Conservation (phyloP, 192 early-diverging fungal species). For the Phlyctochytrium arcticum region DNA sequence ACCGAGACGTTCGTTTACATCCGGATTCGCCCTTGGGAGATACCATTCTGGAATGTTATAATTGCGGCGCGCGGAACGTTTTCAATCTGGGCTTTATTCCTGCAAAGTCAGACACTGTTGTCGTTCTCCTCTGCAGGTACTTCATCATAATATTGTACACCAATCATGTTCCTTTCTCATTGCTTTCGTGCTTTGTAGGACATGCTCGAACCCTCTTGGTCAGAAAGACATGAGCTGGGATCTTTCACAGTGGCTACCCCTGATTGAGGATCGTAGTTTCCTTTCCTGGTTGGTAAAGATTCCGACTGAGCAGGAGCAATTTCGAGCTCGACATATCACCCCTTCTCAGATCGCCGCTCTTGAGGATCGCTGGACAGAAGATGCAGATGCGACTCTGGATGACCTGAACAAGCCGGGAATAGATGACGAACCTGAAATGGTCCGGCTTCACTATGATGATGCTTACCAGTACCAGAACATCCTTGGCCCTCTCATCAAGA, state of each 20-base stretch:
- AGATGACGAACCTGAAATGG: conserved; percentile 81
- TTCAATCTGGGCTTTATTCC: conserved; percentile 98
- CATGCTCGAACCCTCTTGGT: conserved; percentile 85
- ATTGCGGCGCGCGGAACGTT: conserved; percentile 91
- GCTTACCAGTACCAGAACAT: conserved; percentile 97
- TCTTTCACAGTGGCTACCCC: conserved; percentile 90
- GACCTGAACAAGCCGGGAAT: conserved; percentile 78
- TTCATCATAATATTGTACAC: neutral
- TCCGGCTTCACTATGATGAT: conserved; percentile 86
- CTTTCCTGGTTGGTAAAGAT: conserved; percentile 92
- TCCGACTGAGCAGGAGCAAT: conserved; percentile 80
- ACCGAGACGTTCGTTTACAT: conserved; percentile 93
- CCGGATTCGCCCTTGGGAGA: conserved; percentile 91
- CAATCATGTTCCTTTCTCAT: neutral
- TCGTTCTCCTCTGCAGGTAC: conserved; percentile 91
- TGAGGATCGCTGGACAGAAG: conserved; percentile 88
- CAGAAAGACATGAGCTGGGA: conserved; percentile 95
- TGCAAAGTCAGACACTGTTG: conserved; percentile 96
- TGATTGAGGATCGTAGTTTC: conserved; percentile 93
- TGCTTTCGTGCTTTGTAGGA: conserved; percentile 52
- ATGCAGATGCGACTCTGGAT: conserved; percentile 64
- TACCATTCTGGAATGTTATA: conserved; percentile 93
- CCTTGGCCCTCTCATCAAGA: conserved; percentile 89
- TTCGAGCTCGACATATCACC: conserved; percentile 77
- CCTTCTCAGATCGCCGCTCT: conserved; percentile 78